Conservation (phyloP, 306 rosid species). For the Quillaja saponaria region DNA sequence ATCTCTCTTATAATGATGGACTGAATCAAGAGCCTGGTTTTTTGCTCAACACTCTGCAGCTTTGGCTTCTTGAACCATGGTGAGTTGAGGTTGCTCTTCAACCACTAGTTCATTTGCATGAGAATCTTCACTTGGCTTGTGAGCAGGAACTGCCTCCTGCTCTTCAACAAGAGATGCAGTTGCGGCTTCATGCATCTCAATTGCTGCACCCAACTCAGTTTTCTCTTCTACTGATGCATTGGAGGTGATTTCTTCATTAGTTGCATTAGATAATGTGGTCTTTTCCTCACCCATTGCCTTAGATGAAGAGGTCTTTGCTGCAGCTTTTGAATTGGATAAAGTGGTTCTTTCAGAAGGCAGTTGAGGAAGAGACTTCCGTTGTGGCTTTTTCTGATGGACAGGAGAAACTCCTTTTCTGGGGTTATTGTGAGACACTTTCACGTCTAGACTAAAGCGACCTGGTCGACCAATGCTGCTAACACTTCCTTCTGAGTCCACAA, state of each 20-base stretch:
- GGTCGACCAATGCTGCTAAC: slow-evolving; percentile 38
- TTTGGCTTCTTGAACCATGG: slow-evolving; percentile 47
- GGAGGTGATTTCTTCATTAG: slow-evolving; percentile 35
- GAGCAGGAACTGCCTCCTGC: slow-evolving; percentile 34
- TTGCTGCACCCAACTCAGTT: slow-evolving; percentile 31
- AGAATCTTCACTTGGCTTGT: slow-evolving; percentile 40
- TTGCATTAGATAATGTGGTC: slow-evolving; percentile 38
- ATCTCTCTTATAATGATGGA: slow-evolving; percentile 53
- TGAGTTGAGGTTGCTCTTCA: slow-evolving; percentile 54
- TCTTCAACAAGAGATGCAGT: slow-evolving; percentile 33
- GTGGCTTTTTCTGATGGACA: slow-evolving; percentile 68
- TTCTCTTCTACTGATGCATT: slow-evolving; percentile 44
- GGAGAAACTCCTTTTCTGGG: slow-evolving; percentile 50
- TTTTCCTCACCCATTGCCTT: slow-evolving; percentile 51
- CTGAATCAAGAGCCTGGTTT: slow-evolving; percentile 37
- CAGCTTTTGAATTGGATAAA: slow-evolving; percentile 45
- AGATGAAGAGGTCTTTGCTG: slow-evolving; percentile 46
- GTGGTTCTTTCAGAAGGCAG: slow-evolving; percentile 67
- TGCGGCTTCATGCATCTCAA: slow-evolving; percentile 34
- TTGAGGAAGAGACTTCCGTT: slow-evolving; percentile 84
- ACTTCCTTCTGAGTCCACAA: slow-evolving; percentile 53
- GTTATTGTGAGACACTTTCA: slow-evolving; percentile 53
- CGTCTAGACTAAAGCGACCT: slow-evolving; percentile 71
- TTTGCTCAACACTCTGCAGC: slow-evolving; percentile 44
- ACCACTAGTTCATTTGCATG: slow-evolving; percentile 32